Evolutionary conservation across 306 rosid species (phyloP).

Genomic region (Rubus idaeus): DNA sequence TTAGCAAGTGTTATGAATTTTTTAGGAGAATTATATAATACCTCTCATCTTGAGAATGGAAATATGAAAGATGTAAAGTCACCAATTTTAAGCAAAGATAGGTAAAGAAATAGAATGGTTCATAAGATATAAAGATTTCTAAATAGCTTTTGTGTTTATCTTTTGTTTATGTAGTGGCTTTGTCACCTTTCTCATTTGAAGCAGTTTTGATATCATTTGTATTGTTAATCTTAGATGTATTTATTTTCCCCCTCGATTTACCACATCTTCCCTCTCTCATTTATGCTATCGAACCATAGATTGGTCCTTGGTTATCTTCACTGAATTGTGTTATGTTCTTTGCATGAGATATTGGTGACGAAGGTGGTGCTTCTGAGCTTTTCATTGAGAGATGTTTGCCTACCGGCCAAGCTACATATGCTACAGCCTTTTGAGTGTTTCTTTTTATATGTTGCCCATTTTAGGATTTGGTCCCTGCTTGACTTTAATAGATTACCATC

Average conservation of each 20-base stretch:
- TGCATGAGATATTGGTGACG: not conserved
- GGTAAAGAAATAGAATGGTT: not conserved
- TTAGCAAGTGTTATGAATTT: not conserved
- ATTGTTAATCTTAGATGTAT: not conserved
- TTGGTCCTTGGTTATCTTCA: not conserved
- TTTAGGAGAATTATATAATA: not conserved
- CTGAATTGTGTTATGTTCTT: not conserved
- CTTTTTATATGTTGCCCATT: not conserved
- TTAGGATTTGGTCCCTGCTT: not conserved
- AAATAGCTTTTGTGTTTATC: not conserved
- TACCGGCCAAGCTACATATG: not conserved
- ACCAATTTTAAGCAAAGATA: not conserved
- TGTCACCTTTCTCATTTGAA: not conserved
- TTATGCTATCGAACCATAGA: not conserved
- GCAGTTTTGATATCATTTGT: not conserved
- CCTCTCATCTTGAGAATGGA: not conserved
- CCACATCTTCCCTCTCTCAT: not conserved
- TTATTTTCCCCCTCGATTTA: not conserved
- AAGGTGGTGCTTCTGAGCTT: not conserved
- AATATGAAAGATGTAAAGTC: not conserved
- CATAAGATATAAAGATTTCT: not conserved
- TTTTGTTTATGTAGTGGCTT: not conserved
- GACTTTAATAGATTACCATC: not conserved
- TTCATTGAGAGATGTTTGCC: not conserved
- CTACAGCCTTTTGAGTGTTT: not conserved